These are phyloP conservation scores for Fusarium marasasianum DNA, from an alignment of 2,329 filamentous ascomycete genomes.

Conservation along the genomic window DNA sequence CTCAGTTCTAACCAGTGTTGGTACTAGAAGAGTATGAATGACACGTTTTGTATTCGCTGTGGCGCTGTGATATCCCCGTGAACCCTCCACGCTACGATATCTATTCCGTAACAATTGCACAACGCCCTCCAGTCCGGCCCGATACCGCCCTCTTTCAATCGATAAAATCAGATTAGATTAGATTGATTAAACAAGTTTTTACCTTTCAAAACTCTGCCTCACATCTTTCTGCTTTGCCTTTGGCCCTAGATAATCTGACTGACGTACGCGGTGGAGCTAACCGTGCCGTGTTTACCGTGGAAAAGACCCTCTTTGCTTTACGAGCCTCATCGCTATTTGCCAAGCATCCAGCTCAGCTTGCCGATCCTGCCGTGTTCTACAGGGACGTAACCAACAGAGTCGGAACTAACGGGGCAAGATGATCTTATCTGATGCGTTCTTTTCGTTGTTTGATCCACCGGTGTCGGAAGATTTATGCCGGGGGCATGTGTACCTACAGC, in stretches of 20 bases:
- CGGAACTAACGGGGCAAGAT: slow-evolving; percentile 13
- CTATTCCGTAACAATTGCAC: not conserved
- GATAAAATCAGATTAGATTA: slow-evolving; percentile 36
- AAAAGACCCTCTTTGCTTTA: not conserved
- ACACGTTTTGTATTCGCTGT: not conserved
- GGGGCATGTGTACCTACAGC: not conserved
- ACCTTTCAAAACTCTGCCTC: not conserved
- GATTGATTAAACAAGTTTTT: slow-evolving; percentile 7
- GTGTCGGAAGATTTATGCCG: not conserved
- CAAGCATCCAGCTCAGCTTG: slow-evolving; percentile 17
- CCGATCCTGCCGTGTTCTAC: slow-evolving; percentile 25
- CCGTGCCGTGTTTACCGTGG: slow-evolving; percentile 19
- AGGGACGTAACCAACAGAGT: not conserved
- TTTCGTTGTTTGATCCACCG: slow-evolving; percentile 7
- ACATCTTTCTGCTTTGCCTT: not conserved
- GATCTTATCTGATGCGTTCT: slow-evolving; percentile 39
- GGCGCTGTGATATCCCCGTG: not conserved
- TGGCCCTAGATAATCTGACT: not conserved
- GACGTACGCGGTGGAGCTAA: slow-evolving; percentile 11
- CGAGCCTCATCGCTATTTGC: not conserved
- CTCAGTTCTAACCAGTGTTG: not conserved
- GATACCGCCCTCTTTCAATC: not conserved
- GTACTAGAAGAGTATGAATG: not conserved
- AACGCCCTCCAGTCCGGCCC: not conserved
- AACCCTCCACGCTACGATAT: not conserved